Evolutionary conservation across 768 basidiomycete genomes (phyloP), one percentile per base, ranked within the genome.

Genomic region (Amanita jacksonii): DNA sequence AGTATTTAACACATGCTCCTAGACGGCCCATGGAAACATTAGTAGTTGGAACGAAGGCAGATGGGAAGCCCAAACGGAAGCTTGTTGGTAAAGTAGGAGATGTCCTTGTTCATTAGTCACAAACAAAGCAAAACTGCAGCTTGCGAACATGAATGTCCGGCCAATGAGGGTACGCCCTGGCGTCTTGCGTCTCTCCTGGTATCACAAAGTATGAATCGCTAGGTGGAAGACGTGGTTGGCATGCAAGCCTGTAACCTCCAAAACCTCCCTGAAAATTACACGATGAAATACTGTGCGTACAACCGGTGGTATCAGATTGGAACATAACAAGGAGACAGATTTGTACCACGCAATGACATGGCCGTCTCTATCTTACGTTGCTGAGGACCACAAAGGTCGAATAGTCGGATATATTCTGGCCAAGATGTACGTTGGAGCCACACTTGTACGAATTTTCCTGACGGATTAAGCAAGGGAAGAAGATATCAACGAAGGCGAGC

Each of bases 231-330:
- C 64, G 77, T 96, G 46, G 66, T 77, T 54, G 90, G 88, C 15
- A 97, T 97, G 93, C 93, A 97, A 62, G 86, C 91, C 47, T 89
- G 88, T 63, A 97, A 96, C 63, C 68, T 94, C 47, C 84, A 92
- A 63, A 96, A 96, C 57, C 70, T 97, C 13, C 93, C 93, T 0
- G 93, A 96, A 67, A 91, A 92, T 63, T 92, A 92, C 58, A 85
- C 83, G 1, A 81, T 90, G 72, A 77, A 77, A 58, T 85, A 84
- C 52, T 86, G 83, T 85, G 52, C 45, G 73, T 38, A 24, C 57
- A 49, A 25, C 49, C 35, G 4, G 18, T 16, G 34, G 35, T 39
- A 41, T 27, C 33, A 38, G 12, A 41, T 18, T 41, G 19, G 8
- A 36, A 45, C 41, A 52, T 40, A 38, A 33, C 15, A 30, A 38